A percentile compares a stretch with the other conserved stretches of the same genome.
These are phyloP conservation scores for Blastobotrys capitulatus DNA, from an alignment of 1,139 yeast species.

Conservation along the genomic window DNA sequence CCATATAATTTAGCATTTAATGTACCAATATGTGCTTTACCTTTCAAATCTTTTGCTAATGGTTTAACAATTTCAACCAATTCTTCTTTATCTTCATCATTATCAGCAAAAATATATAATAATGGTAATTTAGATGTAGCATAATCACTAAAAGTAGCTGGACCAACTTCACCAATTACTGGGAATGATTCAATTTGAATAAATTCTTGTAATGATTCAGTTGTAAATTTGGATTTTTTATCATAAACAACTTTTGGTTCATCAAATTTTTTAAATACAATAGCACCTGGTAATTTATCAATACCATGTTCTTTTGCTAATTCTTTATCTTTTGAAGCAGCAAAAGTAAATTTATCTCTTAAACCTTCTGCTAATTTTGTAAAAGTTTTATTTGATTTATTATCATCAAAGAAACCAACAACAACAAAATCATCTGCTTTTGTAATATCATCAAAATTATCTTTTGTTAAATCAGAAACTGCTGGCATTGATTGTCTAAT, in stretches of 20 bases:
- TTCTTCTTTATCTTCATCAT: constrained; percentile 58
- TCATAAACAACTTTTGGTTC: constrained; percentile 39
- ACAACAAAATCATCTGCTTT: constrained; percentile 10
- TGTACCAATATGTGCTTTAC: constrained; percentile 80
- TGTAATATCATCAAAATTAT: constrained; percentile 45
- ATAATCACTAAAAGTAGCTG: constrained; percentile 72
- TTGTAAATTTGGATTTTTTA: constrained; percentile 27
- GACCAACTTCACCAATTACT: constrained; percentile 83
- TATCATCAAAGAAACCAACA: constrained; percentile 36
- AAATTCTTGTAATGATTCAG: constrained; percentile 46
- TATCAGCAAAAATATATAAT: constrained; percentile 79
- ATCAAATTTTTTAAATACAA: constrained; percentile 42
- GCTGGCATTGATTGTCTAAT: constrained; percentile 77
- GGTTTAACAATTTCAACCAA: constrained; percentile 49
- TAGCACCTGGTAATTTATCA: constrained; percentile 42
- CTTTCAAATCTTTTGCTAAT: constrained; percentile 71
- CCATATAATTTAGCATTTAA: constrained; percentile 79
- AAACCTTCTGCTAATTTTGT: constrained; percentile 48
- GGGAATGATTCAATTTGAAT: constrained; percentile 72
- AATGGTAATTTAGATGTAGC: constrained; percentile 70
- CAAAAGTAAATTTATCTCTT: constrained; percentile 60
- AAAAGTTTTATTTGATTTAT: constrained; percentile 45
- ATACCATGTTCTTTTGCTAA: constrained; percentile 44
- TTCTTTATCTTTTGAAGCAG: constrained; percentile 47
- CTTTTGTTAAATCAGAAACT: constrained; percentile 50